These are phyloP conservation scores for Fusarium burgessii DNA, from an alignment of 2,329 filamentous ascomycete species.

Conservation along the genomic window DNA sequence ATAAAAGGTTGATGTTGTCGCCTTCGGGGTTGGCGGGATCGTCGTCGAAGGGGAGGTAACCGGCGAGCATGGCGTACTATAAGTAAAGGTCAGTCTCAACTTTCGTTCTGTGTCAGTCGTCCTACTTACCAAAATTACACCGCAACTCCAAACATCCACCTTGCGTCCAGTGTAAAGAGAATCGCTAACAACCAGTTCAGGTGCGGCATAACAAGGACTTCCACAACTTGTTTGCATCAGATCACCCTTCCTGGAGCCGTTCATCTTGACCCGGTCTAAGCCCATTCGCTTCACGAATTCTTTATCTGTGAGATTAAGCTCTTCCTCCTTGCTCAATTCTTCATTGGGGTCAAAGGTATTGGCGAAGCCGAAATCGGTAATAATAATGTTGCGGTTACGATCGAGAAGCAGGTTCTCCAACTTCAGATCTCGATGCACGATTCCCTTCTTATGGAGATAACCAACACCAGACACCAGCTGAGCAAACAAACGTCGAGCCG, in stretches of 20 bases:
- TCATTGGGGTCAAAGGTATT: conserved; percentile 95
- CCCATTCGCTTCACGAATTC: conserved; percentile 89
- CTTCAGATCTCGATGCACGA: conserved; percentile 96
- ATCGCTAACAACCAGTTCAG: conserved; percentile 96
- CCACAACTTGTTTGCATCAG: conserved; percentile 99
- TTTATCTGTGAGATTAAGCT: conserved; percentile 85
- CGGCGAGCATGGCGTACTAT: conserved; percentile 99
- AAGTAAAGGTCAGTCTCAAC: conserved; percentile 29
- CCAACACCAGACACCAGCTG: conserved; percentile 97
- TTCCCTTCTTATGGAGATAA: conserved; percentile 98
- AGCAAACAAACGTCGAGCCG: conserved; percentile 90
- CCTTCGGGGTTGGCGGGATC: conserved; percentile 98
- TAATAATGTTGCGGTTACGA: conserved; percentile 98
- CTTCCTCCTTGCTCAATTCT: conserved; percentile 89
- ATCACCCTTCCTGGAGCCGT: conserved; percentile 86
- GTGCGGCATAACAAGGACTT: conserved; percentile 96
- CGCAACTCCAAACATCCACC: conserved; percentile 99
- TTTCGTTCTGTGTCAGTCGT: not conserved
- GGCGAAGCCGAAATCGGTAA: conserved; percentile 98
- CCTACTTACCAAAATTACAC: conserved; percentile 89
- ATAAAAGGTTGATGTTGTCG: conserved; percentile 98
- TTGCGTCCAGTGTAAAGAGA: conserved; percentile 97
- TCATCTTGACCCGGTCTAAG: conserved; percentile 81
- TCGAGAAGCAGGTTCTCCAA: conserved; percentile 95
- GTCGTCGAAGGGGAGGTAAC: conserved; percentile 97